phyloP scores from a whole-genome alignment of 148 eudicot genomes.

The Hydrangea macrophylla region DNA sequence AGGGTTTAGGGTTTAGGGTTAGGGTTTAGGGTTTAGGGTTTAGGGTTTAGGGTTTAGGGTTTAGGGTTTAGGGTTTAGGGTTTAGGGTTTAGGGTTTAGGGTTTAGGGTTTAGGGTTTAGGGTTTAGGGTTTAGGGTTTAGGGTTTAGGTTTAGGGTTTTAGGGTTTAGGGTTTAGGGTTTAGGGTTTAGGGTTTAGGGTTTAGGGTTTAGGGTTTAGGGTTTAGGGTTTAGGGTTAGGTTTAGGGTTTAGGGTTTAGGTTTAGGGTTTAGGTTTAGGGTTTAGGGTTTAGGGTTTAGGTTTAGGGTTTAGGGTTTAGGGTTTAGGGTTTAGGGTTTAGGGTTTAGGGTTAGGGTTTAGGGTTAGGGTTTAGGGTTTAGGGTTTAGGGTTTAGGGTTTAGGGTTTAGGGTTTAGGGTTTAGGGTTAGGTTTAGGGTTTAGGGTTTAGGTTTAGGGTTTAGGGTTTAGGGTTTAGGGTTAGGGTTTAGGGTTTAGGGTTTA shows the following conservation, averaged over 20 bases:
- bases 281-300: not conserved
- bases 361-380: not conserved
- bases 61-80: not conserved
- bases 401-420: conserved; percentile 4
- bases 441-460: not conserved
- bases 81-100: not conserved
- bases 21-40: not conserved
- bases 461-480: not conserved
- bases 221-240: not conserved
- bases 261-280: not conserved
- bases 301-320: not conserved
- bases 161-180: conserved; percentile 3
- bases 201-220: not conserved
- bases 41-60: conserved; percentile 3
- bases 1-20: not conserved
- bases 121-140: conserved; percentile 1
- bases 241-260: not conserved
- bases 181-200: conserved; percentile 1
- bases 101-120: not conserved
- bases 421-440: not conserved
- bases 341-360: conserved; percentile 3
- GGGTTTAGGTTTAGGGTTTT: not conserved
- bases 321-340: not conserved
- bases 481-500: conserved; percentile 4
- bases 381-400: not conserved